These are phyloP conservation scores for Termitomyces sp. DNA, from an alignment of 768 basidiomycete species.

Conservation along the genomic window DNA sequence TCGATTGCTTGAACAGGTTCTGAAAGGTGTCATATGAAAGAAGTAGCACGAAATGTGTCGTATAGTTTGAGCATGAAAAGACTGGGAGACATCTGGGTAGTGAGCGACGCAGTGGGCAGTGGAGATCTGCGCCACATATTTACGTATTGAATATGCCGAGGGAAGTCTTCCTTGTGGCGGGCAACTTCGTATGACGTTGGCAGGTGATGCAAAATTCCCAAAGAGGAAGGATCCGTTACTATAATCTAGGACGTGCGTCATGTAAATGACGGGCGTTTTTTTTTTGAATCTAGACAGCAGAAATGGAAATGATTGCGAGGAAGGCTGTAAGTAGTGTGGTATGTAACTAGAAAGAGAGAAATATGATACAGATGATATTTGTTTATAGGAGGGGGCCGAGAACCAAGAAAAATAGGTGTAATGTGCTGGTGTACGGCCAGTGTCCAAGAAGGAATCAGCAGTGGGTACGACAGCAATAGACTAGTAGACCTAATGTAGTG, in stretches of 20 bases:
- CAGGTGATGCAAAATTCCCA: neutral
- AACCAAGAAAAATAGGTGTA: neutral
- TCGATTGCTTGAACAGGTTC: neutral
- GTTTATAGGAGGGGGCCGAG: neutral
- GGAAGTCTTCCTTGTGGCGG: neutral
- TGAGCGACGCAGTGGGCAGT: neutral
- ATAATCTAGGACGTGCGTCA: neutral
- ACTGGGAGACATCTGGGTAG: neutral
- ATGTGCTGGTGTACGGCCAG: neutral
- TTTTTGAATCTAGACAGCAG: neutral
- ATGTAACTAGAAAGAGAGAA: neutral
- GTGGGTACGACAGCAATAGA: neutral
- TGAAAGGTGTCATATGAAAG: neutral
- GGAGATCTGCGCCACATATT: neutral
- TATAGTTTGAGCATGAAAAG: neutral
- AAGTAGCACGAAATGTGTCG: neutral
- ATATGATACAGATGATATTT: neutral
- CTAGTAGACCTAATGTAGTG: constrained; percentile 1
- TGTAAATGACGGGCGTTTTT: neutral
- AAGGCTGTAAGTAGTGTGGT: neutral
- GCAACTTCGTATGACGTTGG: neutral
- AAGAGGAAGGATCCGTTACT: neutral
- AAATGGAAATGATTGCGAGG: neutral
- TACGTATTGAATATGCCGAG: neutral
- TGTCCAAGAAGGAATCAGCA: neutral